Conservation (phyloP, 768 basidiomycete genomes). For the Pleurotus salmoneostramineus region DNA sequence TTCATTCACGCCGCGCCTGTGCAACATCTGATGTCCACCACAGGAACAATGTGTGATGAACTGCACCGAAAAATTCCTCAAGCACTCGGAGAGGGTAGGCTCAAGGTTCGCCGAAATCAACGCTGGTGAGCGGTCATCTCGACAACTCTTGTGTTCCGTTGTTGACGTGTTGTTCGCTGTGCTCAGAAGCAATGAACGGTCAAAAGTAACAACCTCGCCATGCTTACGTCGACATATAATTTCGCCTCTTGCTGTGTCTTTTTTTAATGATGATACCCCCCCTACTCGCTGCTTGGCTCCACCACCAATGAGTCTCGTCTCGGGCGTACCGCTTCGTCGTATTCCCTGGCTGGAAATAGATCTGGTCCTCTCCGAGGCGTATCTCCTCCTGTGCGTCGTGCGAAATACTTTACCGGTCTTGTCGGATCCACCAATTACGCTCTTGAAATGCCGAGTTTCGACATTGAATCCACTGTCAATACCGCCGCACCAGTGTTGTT, state of each 20-base stretch:
- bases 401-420: neutral
- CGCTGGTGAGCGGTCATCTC: slow-evolving; percentile 56
- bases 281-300: neutral
- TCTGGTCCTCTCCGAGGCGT: no score
- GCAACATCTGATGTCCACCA: slow-evolving; percentile 1
- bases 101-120: slow-evolving; percentile 90
- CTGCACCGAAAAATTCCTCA: slow-evolving; percentile 97
- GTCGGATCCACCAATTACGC: neutral
- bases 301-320: no score
- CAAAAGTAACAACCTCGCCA: slow-evolving; percentile 19
- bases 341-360: no score
- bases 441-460: neutral
- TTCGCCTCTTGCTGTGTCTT: slow-evolving; percentile 17
- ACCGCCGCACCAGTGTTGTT: neutral
- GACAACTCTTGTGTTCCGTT: neutral
- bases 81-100: slow-evolving; percentile 91
- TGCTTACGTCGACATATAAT: slow-evolving; percentile 5
- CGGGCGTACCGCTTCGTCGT: no score
- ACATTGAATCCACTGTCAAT: neutral
- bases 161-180: neutral
- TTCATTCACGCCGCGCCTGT: neutral
- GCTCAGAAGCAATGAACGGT: slow-evolving; percentile 37
- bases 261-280: slow-evolving; percentile 20
- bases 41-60: slow-evolving; percentile 89
- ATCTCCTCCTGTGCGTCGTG: no score